Evolutionary conservation across 176 grass and related monocot genomes (phyloP).

Genomic region (Carex scoparia): DNA sequence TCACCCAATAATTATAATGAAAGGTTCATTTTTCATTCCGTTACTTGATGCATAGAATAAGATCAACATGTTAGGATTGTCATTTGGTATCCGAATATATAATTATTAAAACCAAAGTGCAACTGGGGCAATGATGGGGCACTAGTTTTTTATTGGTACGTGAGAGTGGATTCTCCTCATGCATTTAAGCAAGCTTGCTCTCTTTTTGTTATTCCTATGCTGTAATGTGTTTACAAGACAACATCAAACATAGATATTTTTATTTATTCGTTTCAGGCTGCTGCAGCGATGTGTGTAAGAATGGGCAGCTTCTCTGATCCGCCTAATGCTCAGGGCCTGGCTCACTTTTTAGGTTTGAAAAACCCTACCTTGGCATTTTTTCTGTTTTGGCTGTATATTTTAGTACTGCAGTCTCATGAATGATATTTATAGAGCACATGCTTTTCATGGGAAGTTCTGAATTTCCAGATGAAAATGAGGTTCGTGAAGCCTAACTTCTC

Average conservation of each 20-base stretch:
- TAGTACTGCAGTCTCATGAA: background rate
- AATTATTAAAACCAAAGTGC: background rate
- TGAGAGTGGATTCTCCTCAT: background rate
- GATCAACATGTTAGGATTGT: background rate
- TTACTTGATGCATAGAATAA: background rate
- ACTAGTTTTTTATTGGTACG: background rate
- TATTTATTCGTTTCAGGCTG: conserved; percentile 48
- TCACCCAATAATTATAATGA: background rate
- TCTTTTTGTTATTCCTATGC: background rate
- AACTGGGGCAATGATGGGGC: background rate
- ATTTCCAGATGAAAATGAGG: conserved; percentile 99
- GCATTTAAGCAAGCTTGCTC: background rate
- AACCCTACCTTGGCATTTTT: conserved; percentile 18
- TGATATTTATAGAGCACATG: conserved; percentile 83
- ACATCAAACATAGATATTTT: background rate
- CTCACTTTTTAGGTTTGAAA: conserved; percentile 86
- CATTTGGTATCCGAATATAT: background rate
- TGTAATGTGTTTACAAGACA: background rate
- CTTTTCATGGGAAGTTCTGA: conserved; percentile 99
- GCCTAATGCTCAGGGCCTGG: conserved; percentile 68
- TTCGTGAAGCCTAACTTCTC: conserved; percentile 31
- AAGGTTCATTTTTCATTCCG: background rate
- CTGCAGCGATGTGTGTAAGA: conserved; percentile 88
- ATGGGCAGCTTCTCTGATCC: conserved; percentile 91
- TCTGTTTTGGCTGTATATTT: background rate